These are phyloP conservation scores for Paramecium biaurelia DNA, from an alignment of 73 alveolate species.

Conservation along the genomic window DNA sequence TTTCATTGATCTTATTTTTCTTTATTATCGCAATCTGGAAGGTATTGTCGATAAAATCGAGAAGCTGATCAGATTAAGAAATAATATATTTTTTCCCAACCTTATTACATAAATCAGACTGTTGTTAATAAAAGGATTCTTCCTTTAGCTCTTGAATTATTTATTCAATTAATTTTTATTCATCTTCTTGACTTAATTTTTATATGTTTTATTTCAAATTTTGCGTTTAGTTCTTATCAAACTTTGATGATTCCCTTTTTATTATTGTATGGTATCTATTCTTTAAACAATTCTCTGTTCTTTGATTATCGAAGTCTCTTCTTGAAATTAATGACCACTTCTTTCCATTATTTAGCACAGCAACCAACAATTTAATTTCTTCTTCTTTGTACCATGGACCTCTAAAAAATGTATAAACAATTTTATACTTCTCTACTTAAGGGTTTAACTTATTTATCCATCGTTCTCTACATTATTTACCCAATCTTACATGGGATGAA, in stretches of 20 bases:
- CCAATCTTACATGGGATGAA: not conserved
- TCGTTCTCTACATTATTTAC: conserved; percentile 38
- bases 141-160: not conserved
- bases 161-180: not conserved
- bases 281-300: conserved; percentile 12
- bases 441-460: conserved; percentile 43
- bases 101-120: not conserved
- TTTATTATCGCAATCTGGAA: not conserved
- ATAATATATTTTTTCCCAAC: not conserved
- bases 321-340: conserved; percentile 6
- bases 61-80: not conserved
- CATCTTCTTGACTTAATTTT: not conserved
- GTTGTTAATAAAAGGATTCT: not conserved
- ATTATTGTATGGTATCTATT: conserved; percentile 25
- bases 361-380: not conserved
- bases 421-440: not conserved
- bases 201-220: not conserved
- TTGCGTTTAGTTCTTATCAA: not conserved
- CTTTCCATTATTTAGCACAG: not conserved
- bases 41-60: not conserved
- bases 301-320: not conserved
- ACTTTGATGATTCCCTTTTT: conserved; percentile 3
- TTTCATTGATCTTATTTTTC: not conserved
- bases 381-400: conserved; percentile 60
- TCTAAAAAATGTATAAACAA: not conserved